Conservation (phyloP, 2,329 filamentous ascomycete species). For the Cordyceps militaris region DNA sequence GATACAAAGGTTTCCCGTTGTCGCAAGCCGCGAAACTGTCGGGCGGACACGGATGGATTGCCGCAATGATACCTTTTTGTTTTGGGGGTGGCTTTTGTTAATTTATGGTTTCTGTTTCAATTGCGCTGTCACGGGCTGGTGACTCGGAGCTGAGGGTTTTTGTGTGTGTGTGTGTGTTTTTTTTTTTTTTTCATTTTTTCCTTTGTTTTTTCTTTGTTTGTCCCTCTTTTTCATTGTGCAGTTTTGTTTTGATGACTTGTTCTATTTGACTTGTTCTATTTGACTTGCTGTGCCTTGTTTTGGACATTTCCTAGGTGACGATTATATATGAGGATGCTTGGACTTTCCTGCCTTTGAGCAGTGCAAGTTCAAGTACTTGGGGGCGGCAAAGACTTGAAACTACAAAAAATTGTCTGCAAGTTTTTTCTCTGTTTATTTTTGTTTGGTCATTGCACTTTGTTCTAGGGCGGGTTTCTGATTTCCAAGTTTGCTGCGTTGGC, state of each 20-base stretch:
- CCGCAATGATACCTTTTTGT: conserved; percentile 9
- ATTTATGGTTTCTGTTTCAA: not conserved
- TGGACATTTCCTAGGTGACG: conserved; percentile 1
- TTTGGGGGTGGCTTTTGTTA: conserved; percentile 1
- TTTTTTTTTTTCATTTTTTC: not conserved
- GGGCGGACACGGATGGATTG: conserved; percentile 3
- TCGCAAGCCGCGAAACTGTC: conserved; percentile 2
- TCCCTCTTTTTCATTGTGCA: not conserved
- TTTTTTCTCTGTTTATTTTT: not conserved
- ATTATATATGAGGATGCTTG: not conserved
- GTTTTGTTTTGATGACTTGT: not conserved
- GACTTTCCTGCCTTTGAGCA: not conserved
- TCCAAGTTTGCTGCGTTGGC: not conserved
- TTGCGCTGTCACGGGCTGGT: not conserved
- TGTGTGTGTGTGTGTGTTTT: not conserved
- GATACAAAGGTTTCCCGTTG: not conserved
- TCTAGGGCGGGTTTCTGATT: not conserved
- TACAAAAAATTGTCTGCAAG: not conserved
- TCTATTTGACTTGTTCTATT: no score
- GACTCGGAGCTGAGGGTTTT: conserved; percentile 1
- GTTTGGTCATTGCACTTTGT: not conserved
- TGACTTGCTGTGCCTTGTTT: not conserved
- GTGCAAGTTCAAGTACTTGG: not conserved
- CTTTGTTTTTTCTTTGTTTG: not conserved
- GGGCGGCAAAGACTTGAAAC: conserved; percentile 5